These are phyloP conservation scores for Hymenochaete sp. DNA, from an alignment of 1,284 basidiomycete species.

Conservation along the genomic window DNA sequence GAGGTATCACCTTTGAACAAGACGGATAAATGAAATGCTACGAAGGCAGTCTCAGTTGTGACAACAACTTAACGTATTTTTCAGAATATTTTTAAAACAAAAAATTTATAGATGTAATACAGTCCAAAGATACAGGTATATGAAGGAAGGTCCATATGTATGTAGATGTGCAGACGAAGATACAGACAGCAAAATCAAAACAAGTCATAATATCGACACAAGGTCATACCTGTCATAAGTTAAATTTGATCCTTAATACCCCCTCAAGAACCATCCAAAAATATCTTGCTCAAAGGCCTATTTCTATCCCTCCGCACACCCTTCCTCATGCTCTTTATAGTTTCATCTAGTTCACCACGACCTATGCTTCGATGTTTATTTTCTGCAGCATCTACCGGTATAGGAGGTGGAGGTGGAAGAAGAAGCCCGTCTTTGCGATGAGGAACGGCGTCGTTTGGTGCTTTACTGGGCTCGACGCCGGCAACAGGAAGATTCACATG, in stretches of 20 bases:
- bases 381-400: constrained; percentile 31
- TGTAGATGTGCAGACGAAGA: neutral
- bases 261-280: constrained; percentile 49
- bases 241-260: neutral
- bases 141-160: neutral
- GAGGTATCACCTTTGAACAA: constrained; percentile 44
- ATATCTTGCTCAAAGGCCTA: constrained; percentile 61
- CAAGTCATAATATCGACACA: neutral
- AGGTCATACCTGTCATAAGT: neutral
- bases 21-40: constrained; percentile 1
- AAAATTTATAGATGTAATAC: too few species aligned
- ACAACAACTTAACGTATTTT: too few species aligned
- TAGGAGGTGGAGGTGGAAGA: constrained; percentile 24
- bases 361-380: constrained; percentile 45
- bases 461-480: neutral
- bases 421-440: neutral
- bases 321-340: constrained; percentile 70
- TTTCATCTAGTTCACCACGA: constrained; percentile 72
- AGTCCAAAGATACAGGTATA: too few species aligned
- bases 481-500: too few species aligned
- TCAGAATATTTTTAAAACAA: too few species aligned
- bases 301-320: constrained; percentile 50
- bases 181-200: neutral
- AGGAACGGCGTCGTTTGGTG: neutral
- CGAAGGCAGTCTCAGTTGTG: too few species aligned